These are phyloP conservation scores for Dryadomyces quercivorus DNA, from an alignment of 2,329 filamentous ascomycete species.

Conservation along the genomic window DNA sequence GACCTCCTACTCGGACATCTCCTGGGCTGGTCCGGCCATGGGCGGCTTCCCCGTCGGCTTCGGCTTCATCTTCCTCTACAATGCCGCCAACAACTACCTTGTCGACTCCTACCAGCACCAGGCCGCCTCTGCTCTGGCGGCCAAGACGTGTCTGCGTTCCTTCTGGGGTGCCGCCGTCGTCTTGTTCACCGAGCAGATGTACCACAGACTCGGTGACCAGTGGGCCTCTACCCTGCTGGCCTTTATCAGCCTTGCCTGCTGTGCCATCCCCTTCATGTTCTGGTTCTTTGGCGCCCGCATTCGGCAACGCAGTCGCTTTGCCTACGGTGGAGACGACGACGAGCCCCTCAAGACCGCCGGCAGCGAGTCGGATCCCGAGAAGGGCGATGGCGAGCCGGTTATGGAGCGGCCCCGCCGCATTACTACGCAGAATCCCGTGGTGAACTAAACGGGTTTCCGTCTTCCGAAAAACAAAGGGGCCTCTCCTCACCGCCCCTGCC, in stretches of 20 bases:
- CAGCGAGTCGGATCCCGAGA: constrained; percentile 23
- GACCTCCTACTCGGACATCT: constrained; percentile 50
- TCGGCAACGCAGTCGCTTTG: constrained; percentile 56
- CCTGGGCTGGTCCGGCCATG: constrained; percentile 61
- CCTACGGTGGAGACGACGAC: constrained; percentile 51
- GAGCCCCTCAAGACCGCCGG: constrained; percentile 14
- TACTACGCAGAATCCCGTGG: neutral
- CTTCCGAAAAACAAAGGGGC: neutral
- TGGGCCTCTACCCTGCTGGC: constrained; percentile 65
- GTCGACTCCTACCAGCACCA: constrained; percentile 55
- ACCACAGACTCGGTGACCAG: constrained; percentile 55
- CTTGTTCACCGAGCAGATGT: constrained; percentile 76
- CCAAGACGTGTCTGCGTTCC: constrained; percentile 67
- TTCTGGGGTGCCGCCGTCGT: constrained; percentile 72
- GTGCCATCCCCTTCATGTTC: constrained; percentile 72
- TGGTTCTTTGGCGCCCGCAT: constrained; percentile 66
- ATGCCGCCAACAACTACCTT: constrained; percentile 64
- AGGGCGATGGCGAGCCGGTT: constrained; percentile 14
- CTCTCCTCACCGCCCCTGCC: neutral
- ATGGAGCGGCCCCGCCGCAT: neutral
- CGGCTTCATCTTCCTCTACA: constrained; percentile 76
- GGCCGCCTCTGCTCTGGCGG: constrained; percentile 68
- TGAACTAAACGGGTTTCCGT: neutral
- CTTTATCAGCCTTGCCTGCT: constrained; percentile 66
- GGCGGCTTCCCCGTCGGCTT: constrained; percentile 64